Evolutionary conservation across 805 yeast genomes (phyloP).

Genomic region (Teunomyces aglyptinius): DNA sequence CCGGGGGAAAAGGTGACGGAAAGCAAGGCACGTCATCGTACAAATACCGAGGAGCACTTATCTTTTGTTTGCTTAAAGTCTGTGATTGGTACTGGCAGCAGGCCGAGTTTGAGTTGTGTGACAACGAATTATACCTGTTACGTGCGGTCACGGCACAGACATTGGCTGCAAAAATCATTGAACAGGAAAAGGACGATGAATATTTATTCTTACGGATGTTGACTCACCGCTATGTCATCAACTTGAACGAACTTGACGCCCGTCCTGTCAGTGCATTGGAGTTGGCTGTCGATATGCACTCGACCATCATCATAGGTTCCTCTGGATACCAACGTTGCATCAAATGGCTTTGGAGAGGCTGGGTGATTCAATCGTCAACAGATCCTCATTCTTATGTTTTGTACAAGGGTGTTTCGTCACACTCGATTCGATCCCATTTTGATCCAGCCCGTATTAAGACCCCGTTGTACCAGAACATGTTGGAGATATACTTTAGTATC

Average conservation of each 20-base stretch:
- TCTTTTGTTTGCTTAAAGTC: slow-evolving; percentile 73
- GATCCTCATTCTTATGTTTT: slow-evolving; percentile 70
- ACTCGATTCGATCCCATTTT: slow-evolving; percentile 60
- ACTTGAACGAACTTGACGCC: slow-evolving; percentile 58
- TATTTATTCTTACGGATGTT: slow-evolving; percentile 72
- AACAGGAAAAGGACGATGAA: slow-evolving; percentile 54
- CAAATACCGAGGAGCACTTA: slow-evolving; percentile 64
- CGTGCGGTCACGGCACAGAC: slow-evolving; percentile 72
- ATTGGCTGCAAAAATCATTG: slow-evolving; percentile 69
- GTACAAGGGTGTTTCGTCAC: slow-evolving; percentile 58
- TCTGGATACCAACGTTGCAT: slow-evolving; percentile 83
- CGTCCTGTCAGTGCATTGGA: slow-evolving; percentile 76
- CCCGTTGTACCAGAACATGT: slow-evolving; percentile 73
- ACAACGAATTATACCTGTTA: slow-evolving; percentile 58
- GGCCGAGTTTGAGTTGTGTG: slow-evolving; percentile 59
- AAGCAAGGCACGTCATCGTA: slow-evolving; percentile 50
- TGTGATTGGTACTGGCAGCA: slow-evolving; percentile 73
- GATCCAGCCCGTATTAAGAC: slow-evolving; percentile 83
- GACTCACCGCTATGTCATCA: slow-evolving; percentile 70
- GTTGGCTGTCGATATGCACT: slow-evolving; percentile 82
- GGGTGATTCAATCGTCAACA: slow-evolving; percentile 74
- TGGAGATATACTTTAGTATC: slow-evolving; percentile 68
- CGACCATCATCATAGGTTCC: slow-evolving; percentile 72
- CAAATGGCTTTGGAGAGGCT: slow-evolving; percentile 90
- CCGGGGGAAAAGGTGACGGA: slow-evolving; percentile 74